Evolutionary conservation across 805 yeast species (phyloP).

Genomic region (Suhomyces kilbournensis): DNA sequence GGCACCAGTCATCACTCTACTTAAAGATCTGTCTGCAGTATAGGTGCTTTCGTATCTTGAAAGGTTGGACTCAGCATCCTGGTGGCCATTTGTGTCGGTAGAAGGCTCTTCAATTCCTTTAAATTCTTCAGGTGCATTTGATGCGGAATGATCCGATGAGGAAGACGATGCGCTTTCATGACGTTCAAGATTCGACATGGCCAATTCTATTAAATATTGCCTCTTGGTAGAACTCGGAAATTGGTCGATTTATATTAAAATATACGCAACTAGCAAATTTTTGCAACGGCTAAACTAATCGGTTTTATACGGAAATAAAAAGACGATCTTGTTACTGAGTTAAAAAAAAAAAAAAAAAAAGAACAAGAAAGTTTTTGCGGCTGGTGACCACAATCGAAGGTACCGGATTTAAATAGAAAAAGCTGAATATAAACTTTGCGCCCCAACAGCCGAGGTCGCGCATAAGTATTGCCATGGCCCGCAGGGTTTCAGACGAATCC

Average conservation of each 20-base stretch:
- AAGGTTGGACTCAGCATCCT: conserved; percentile 20
- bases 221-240: too few species aligned
- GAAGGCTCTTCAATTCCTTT: not conserved
- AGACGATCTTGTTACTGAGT: not conserved
- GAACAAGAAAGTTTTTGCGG: not conserved
- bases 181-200: not conserved
- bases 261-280: too few species aligned
- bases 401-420: not conserved
- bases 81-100: not conserved
- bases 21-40: conserved; percentile 17
- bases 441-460: not conserved
- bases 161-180: not conserved
- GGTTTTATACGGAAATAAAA: not conserved
- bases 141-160: not conserved
- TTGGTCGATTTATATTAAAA: too few species aligned
- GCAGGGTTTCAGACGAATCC: not conserved
- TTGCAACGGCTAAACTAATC: not conserved
- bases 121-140: not conserved
- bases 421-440: not conserved
- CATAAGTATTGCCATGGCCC: not conserved
- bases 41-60: conserved; percentile 22
- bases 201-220: not conserved
- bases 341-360: not conserved
- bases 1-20: conserved; percentile 19
- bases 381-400: not conserved